Conservation (phyloP, 306 rosid genomes). For the Mucuna pruriens region DNA sequence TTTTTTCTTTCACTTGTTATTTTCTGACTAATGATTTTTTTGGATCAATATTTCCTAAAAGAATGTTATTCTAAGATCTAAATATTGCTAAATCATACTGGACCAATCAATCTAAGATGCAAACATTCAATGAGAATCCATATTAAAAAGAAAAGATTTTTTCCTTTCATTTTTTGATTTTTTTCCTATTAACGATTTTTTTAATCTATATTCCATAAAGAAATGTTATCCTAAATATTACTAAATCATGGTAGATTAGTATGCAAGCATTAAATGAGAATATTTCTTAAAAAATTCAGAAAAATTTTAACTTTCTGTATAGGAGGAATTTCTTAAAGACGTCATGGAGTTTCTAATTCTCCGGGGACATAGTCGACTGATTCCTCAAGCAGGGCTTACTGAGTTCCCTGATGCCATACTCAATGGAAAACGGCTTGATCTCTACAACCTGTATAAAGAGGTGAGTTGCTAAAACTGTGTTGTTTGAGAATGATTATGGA, state of each 20-base stretch:
- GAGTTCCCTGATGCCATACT: conserved; percentile 99
- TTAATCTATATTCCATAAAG: not conserved
- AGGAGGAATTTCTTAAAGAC: conserved; percentile 98
- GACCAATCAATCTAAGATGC: not conserved
- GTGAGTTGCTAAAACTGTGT: conserved; percentile 43
- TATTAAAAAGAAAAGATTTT: not conserved
- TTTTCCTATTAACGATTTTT: not conserved
- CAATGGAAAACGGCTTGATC: conserved; percentile 98
- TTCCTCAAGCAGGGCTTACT: conserved; percentile 90
- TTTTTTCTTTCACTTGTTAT: not conserved
- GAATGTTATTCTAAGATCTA: not conserved
- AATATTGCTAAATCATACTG: not conserved
- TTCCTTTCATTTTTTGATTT: not conserved
- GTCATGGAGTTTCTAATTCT: conserved; percentile 94
- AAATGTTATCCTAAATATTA: conserved; percentile 5
- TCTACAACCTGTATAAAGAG: conserved; percentile 97
- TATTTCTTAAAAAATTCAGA: not conserved
- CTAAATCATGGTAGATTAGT: conserved; percentile 2
- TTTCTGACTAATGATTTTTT: not conserved
- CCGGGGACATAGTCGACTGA: conserved; percentile 86
- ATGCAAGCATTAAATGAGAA: conserved; percentile 17
- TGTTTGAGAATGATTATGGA: conserved; percentile 17
- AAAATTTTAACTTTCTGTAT: conserved; percentile 9
- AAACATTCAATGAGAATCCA: not conserved
- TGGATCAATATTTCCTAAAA: conserved; percentile 9